These are phyloP conservation scores for Kodamaea kaohsiungensis DNA, from an alignment of 805 yeast species.

Conservation along the genomic window DNA sequence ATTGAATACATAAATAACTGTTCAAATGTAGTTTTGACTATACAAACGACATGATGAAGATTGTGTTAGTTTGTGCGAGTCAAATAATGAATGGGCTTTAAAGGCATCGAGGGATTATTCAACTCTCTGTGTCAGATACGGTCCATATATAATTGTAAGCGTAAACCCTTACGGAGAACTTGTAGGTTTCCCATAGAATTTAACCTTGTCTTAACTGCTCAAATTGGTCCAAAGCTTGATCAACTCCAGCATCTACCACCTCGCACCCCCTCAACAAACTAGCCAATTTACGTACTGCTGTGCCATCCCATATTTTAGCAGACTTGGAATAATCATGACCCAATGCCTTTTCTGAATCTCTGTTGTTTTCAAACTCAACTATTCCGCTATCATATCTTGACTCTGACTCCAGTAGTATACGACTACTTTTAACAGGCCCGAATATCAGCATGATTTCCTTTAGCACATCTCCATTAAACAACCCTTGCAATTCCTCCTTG, in stretches of 20 bases:
- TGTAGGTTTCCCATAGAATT: too few species aligned
- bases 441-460: slow-evolving; percentile 45
- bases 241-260: slow-evolving; percentile 2
- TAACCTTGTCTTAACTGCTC: too few species aligned
- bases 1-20: background rate
- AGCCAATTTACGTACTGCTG: slow-evolving; percentile 45
- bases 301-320: slow-evolving; percentile 48
- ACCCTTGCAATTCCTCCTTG: slow-evolving; percentile 33
- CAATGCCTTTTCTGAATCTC: slow-evolving; percentile 35
- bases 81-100: slow-evolving; percentile 3
- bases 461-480: slow-evolving; percentile 34
- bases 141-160: background rate
- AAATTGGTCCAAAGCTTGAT: background rate
- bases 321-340: slow-evolving; percentile 43
- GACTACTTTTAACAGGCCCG: slow-evolving; percentile 33
- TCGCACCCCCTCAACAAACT: slow-evolving; percentile 44
- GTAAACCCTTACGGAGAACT: too few species aligned
- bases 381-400: slow-evolving; percentile 40
- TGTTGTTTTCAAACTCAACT: slow-evolving; percentile 29
- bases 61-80: slow-evolving; percentile 1
- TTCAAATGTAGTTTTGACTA: background rate
- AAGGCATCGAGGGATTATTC: background rate
- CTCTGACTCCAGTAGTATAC: slow-evolving; percentile 7
- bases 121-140: slow-evolving; percentile 5
- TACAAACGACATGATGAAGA: slow-evolving; percentile 1